Conservation (phyloP, 257 asterid genomes). For the Capsicum pubescens region DNA sequence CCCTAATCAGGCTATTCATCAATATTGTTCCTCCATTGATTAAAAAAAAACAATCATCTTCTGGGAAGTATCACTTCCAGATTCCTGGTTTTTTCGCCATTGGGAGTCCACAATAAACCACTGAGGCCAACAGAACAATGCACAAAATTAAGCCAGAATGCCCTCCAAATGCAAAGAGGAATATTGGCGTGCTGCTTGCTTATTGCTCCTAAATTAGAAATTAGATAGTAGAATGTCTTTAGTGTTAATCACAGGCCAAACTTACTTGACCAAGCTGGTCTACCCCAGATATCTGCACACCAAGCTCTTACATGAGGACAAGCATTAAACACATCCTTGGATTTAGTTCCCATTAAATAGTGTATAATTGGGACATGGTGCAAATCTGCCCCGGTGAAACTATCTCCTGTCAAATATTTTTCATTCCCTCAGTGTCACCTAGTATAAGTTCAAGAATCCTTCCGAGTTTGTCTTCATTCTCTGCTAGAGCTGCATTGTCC, state of each 20-base stretch:
- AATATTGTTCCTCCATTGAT: neutral
- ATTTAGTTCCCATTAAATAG: slow-evolving; percentile 46
- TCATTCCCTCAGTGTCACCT: slow-evolving; percentile 42
- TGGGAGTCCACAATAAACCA: neutral
- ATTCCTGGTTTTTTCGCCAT: neutral
- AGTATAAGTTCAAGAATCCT: slow-evolving; percentile 56
- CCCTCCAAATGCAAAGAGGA: neutral
- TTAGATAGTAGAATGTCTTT: neutral
- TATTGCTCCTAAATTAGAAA: neutral
- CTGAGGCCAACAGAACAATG: neutral
- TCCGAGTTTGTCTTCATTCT: slow-evolving; percentile 34
- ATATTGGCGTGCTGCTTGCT: neutral
- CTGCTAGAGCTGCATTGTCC: slow-evolving; percentile 21
- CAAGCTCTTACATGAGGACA: slow-evolving; percentile 55
- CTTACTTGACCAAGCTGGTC: slow-evolving; percentile 50
- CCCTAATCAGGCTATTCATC: neutral
- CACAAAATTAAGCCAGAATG: neutral
- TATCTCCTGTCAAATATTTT: slow-evolving; percentile 50
- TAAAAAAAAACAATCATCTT: neutral
- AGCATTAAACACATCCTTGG: slow-evolving; percentile 48
- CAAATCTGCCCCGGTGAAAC: slow-evolving; percentile 51
- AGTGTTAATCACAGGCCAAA: neutral
- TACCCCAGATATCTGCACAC: slow-evolving; percentile 48
- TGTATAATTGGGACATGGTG: slow-evolving; percentile 54
- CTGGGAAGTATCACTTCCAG: neutral